A percentile compares a stretch with the other conserved stretches of the same genome.
Evolutionary conservation across 345 rosid species (phyloP).

Genomic region (Eucalyptus pauciflora): DNA sequence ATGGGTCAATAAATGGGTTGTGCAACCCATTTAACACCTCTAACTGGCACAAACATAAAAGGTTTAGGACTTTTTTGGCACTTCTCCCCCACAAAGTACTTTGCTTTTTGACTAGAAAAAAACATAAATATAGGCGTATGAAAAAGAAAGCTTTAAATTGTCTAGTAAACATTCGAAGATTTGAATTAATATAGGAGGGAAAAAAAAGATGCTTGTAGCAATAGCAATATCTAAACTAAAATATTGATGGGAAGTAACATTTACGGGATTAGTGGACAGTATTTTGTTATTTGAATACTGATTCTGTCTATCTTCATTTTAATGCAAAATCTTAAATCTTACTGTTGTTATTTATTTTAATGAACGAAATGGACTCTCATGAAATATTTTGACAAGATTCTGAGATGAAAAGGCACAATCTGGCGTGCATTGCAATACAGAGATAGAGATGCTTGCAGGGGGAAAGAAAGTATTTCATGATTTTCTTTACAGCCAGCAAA

Average conservation of each 20-base stretch:
- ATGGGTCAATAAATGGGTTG: too few species aligned
- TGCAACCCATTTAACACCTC: too few species aligned
- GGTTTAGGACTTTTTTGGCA: too few species aligned
- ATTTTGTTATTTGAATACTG: neutral
- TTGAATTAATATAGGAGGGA: neutral
- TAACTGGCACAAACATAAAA: too few species aligned
- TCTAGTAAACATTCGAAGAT: neutral
- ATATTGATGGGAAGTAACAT: neutral
- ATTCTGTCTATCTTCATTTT: neutral
- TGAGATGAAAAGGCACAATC: neutral
- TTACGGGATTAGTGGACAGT: neutral
- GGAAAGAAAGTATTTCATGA: neutral
- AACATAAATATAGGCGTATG: neutral
- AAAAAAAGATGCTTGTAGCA: neutral
- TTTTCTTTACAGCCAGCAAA: neutral
- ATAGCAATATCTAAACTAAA: neutral
- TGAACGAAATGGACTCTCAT: neutral
- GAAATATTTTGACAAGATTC: neutral
- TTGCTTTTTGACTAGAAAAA: neutral
- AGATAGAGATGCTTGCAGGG: neutral
- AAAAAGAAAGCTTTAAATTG: neutral
- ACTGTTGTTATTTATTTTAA: neutral
- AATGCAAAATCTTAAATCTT: neutral
- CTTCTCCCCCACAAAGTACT: neutral
- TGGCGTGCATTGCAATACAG: neutral